Evolutionary conservation across 495 filamentous ascomycete species (phyloP).

Genomic region (Aspergillus sclerotioniger): DNA sequence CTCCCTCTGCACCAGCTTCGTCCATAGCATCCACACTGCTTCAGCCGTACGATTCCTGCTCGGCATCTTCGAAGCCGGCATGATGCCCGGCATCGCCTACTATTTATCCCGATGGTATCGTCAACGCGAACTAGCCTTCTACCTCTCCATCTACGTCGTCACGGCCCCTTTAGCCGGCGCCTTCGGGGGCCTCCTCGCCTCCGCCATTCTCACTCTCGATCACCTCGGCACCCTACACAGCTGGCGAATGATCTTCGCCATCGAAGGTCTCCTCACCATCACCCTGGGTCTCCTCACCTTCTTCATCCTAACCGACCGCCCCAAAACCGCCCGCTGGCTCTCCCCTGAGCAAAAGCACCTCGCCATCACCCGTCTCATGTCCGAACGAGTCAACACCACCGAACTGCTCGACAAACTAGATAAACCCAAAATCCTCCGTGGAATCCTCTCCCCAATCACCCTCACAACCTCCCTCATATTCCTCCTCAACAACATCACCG

Average conservation of each 20-base stretch:
- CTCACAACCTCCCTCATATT: constrained; percentile 48
- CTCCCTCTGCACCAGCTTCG: constrained; percentile 48
- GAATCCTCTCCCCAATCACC: constrained; percentile 52
- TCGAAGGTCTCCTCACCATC: constrained; percentile 71
- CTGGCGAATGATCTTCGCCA: constrained; percentile 74
- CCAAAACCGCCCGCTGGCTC: constrained; percentile 63
- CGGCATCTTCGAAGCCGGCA: constrained; percentile 65
- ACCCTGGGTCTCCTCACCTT: constrained; percentile 56
- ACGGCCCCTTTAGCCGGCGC: constrained; percentile 69
- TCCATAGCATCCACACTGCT: constrained; percentile 37
- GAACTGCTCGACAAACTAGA: constrained; percentile 56
- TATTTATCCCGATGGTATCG: constrained; percentile 72
- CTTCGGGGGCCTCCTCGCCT: constrained; percentile 68
- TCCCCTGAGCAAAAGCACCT: constrained; percentile 62
- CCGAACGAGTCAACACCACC: constrained; percentile 64
- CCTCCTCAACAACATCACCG: constrained; percentile 55
- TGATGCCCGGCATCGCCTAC: constrained; percentile 73
- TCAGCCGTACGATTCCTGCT: constrained; percentile 54
- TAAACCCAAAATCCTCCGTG: constrained; percentile 39
- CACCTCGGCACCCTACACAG: constrained; percentile 45
- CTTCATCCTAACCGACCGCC: constrained; percentile 63
- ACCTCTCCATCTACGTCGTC: constrained; percentile 48
- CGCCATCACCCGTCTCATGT: constrained; percentile 58
- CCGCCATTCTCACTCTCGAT: constrained; percentile 48
- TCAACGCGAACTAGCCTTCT: constrained; percentile 63